Conservation (phyloP, 345 rosid genomes). For the Cardamine resedifolia region DNA sequence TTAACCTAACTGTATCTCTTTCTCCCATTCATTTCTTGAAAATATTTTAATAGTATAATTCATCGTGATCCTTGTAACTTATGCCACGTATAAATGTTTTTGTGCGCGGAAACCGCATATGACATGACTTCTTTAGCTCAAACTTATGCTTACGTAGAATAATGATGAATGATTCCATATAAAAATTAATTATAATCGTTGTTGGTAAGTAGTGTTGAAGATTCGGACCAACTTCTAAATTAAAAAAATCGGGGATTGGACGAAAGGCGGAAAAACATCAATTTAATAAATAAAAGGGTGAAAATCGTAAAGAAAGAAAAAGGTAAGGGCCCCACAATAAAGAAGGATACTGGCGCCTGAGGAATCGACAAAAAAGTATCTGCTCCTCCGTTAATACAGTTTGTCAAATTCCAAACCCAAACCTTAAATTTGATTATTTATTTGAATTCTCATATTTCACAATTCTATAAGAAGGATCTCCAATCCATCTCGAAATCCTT, state of each 20-base stretch:
- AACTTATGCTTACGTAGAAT: no score
- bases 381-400: neutral
- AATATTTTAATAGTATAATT: no score
- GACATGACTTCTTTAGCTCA: no score
- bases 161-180: no score
- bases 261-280: neutral
- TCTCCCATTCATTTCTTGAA: neutral
- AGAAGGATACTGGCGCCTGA: slow-evolving; percentile 2
- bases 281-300: neutral
- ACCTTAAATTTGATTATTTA: neutral
- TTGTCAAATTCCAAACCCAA: neutral
- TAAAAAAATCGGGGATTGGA: neutral
- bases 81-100: no score
- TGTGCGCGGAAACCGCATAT: no score
- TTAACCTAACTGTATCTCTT: no score
- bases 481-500: slow-evolving; percentile 18
- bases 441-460: neutral
- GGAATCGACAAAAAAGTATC: neutral
- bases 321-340: neutral
- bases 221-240: neutral
- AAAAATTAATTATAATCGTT: no score
- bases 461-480: no score
- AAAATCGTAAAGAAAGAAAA: neutral
- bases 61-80: no score
- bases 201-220: neutral